These are phyloP conservation scores for Phytophthora kernoviae DNA, from an alignment of 352 stramenopile species.

Conservation along the genomic window DNA sequence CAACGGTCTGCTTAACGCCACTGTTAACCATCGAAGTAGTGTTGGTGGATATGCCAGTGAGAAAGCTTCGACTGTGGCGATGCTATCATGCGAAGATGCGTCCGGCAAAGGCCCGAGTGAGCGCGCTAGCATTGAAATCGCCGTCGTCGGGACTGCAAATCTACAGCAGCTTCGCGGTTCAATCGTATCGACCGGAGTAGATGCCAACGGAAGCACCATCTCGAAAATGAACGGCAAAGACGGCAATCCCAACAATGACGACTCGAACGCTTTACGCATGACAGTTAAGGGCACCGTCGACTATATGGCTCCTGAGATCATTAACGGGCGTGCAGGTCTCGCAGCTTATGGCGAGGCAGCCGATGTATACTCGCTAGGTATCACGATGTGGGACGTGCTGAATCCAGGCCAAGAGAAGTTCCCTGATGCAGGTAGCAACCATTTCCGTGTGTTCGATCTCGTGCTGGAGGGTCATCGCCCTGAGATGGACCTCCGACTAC, in stretches of 20 bases:
- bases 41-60: conserved; percentile 15
- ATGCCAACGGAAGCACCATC: conserved; percentile 1
- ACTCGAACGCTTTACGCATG: conserved; percentile 40
- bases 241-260: conserved; percentile 11
- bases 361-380: conserved; percentile 75
- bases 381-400: conserved; percentile 80
- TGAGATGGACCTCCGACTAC: conserved; percentile 37
- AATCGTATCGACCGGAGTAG: conserved; percentile 9
- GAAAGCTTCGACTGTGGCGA: conserved; percentile 31
- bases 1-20: conserved; percentile 23
- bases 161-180: conserved; percentile 36
- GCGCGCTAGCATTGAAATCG: conserved; percentile 31
- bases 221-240: conserved; percentile 15
- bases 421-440: conserved; percentile 46
- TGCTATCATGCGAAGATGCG: conserved; percentile 25
- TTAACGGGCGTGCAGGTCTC: conserved; percentile 56
- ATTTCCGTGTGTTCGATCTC: conserved; percentile 62
- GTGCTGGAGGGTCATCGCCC: conserved; percentile 57
- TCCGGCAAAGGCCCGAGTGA: conserved; percentile 10
- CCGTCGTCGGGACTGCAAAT: conserved; percentile 36
- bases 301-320: conserved; percentile 85
- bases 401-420: conserved; percentile 63
- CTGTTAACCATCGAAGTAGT: conserved; percentile 10
- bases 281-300: conserved; percentile 73
- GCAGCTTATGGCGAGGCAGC: conserved; percentile 66